Base-by-base conservation (phyloP, 345 rosid genomes). In the Combretum micranthum region DNA sequence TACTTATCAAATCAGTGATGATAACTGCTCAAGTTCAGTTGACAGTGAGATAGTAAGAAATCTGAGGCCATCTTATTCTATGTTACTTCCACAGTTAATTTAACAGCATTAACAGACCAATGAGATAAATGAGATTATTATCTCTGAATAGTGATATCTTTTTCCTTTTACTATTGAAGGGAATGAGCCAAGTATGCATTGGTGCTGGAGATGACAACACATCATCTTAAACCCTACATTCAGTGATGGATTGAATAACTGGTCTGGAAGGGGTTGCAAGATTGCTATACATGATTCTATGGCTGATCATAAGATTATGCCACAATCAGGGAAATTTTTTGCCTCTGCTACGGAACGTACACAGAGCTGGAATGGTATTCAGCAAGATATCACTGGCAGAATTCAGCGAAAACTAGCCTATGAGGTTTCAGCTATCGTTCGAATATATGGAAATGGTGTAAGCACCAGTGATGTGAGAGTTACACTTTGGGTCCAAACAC, bases 181-280 rank as follows among this genome's bases (percentile, higher is more conserved):
- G 61, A 57, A 45, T 56, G 43, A 44, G 48, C 60, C 53, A 22
- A 26, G 53, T 56, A 22, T 14, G 56, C 45, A 22, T 64, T 19
- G 47, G 52, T 42, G 57, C 71, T 72, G 81, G 72, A 72, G 81
- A 76, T 50, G 88, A 77, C 62, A 75, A 74, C 67, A 74, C 67
- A 75, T 93, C 71, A 76, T 93, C 56, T 52, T 80, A 20, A 93
- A 93, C 69, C 89, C 99, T 42, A 72, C 61, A 52, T 93, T 93
- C 65, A 78, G 77, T 20, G 87, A 87, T 76, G 96, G 96, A 37
- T 82, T 86, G 23, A 82, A 75, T 61, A 87, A 89, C 72, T 93
- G 97, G 99, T 80, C 88, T 51, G 97, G 89, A 72, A 89, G 94
- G 83, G 91, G 97, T 61, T 93, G 99, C 78, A 86, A 77, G 76